Evolutionary conservation across 208 protist species (phyloP).

Genomic region (Strigomonas oncopelti): DNA sequence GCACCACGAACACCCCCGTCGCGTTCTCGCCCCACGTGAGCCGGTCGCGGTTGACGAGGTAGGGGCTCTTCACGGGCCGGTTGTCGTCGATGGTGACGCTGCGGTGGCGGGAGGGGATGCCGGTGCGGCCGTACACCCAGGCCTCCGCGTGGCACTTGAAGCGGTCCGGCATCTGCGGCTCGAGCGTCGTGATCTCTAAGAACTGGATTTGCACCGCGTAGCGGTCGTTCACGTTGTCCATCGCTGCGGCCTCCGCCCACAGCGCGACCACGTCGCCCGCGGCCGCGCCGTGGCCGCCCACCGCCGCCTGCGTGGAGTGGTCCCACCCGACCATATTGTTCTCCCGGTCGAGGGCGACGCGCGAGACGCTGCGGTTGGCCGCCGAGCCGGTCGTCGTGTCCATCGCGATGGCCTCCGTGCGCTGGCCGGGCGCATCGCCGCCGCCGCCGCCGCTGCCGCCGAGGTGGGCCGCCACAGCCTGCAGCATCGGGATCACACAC

Average conservation of each 20-base stretch:
- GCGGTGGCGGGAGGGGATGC: slow-evolving; percentile 15
- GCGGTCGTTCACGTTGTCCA: slow-evolving; percentile 17
- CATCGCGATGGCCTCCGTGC: not conserved
- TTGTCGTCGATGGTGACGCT: slow-evolving; percentile 26
- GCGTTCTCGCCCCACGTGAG: slow-evolving; percentile 43
- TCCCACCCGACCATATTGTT: slow-evolving; percentile 41
- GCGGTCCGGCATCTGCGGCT: slow-evolving; percentile 53
- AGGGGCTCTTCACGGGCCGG: slow-evolving; percentile 48
- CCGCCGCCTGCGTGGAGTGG: slow-evolving; percentile 10
- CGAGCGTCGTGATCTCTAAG: slow-evolving; percentile 49
- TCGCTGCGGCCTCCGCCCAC: slow-evolving; percentile 1
- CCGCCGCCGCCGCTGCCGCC: slow-evolving; percentile 8
- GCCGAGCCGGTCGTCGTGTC: not conserved
- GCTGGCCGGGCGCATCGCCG: not conserved
- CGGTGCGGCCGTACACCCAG: slow-evolving; percentile 50
- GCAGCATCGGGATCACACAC: slow-evolving; percentile 50
- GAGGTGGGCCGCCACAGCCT: slow-evolving; percentile 27
- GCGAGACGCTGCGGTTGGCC: slow-evolving; percentile 11
- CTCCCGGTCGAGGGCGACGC: slow-evolving; percentile 22
- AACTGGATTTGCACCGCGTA: slow-evolving; percentile 60
- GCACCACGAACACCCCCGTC: slow-evolving; percentile 53
- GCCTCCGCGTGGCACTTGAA: slow-evolving; percentile 73
- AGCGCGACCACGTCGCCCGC: slow-evolving; percentile 4
- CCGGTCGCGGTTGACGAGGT: slow-evolving; percentile 42
- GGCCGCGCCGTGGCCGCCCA: slow-evolving; percentile 8